Evolutionary conservation across 371 early-diverging fungal genomes (phyloP), one percentile per base, ranked within the genome.

Genomic region (Mortierella sp.): DNA sequence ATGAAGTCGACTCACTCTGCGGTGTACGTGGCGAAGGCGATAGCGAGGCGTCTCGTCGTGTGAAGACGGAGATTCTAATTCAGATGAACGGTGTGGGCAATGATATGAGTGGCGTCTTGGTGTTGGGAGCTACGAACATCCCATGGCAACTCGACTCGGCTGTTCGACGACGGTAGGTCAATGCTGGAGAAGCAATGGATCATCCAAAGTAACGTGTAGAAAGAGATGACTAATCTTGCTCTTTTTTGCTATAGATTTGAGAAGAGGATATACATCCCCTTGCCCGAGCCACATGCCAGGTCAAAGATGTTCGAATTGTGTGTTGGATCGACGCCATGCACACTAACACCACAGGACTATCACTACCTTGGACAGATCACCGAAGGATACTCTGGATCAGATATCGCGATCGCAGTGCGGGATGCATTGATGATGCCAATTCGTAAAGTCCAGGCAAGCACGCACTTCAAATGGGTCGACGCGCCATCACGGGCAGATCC

Each of bases 41-140:
- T 82, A 88, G 89, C 24, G 98, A 98, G 76, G 97, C 98, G 5
- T 89, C 91, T 46, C 84, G 97, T 53, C 85, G 98, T 58, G 96
- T 98, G 79, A 95, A 94, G 81, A 95, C 95, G 6, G 95, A 98
- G 83, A 91, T 98, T 52, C 81, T 97, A 14, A 97, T 98, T 29
- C 98, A 97, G 80, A 97, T 98, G 97, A 94, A 98, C 67, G 98
- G 98, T 58, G 97, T 96, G 10, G 96, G 96, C 19, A 91, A 94
- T 71, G 96, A 97, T 70, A 93, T 91, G 84, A 90, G 86, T 40
- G 96, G 97, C 17, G 91, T 98, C 6, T 81, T 98, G 60, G 96
- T 98, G 2, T 80, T 98, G 37, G 98, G 95, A 2, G 98, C 98
- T 2, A 98, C 97, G 2, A 98, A 98, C 82, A 94, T 95, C 39